Percentiles rank a stretch among this genome's conserved stretches.
These are phyloP conservation scores for Termitomyces eurrhizus DNA, from an alignment of 768 basidiomycete genomes.

Conservation along the genomic window DNA sequence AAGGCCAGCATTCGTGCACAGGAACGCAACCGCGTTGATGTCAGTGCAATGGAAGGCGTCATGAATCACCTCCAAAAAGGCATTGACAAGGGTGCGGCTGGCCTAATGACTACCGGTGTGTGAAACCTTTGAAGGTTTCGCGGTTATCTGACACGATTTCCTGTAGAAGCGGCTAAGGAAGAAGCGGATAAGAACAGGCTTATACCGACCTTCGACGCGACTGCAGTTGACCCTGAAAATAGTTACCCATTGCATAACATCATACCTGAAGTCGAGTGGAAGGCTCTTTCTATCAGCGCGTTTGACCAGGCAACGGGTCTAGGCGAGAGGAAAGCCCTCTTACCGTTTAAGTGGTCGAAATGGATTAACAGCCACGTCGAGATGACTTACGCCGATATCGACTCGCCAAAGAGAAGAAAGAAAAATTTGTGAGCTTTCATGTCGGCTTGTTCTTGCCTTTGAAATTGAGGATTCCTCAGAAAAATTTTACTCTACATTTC, in stretches of 20 bases:
- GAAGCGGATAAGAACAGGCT: constrained; percentile 60
- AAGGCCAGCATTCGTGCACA: constrained; percentile 78
- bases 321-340: constrained; percentile 45
- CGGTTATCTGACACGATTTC: constrained; percentile 3
- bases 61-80: constrained; percentile 78
- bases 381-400: constrained; percentile 31
- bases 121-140: constrained; percentile 2
- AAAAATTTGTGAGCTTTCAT: constrained; percentile 54
- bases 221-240: constrained; percentile 67
- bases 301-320: constrained; percentile 50
- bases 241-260: constrained; percentile 72
- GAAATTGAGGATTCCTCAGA: constrained; percentile 30
- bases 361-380: constrained; percentile 72
- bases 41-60: constrained; percentile 82
- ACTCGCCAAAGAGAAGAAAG: constrained; percentile 53
- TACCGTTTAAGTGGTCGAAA: constrained; percentile 59
- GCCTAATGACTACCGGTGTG: constrained; percentile 68
- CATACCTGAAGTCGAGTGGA: constrained; percentile 80
- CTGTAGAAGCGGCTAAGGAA: constrained; percentile 63
- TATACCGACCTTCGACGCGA: constrained; percentile 69
- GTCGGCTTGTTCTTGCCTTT: constrained; percentile 10
- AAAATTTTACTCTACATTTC: constrained; percentile 81
- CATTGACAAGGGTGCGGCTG: constrained; percentile 70
- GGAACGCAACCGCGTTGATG: constrained; percentile 89
- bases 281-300: constrained; percentile 53